These are phyloP conservation scores for Rasamsonia emersonii DNA, from an alignment of 2,329 filamentous ascomycete genomes.

Conservation along the genomic window DNA sequence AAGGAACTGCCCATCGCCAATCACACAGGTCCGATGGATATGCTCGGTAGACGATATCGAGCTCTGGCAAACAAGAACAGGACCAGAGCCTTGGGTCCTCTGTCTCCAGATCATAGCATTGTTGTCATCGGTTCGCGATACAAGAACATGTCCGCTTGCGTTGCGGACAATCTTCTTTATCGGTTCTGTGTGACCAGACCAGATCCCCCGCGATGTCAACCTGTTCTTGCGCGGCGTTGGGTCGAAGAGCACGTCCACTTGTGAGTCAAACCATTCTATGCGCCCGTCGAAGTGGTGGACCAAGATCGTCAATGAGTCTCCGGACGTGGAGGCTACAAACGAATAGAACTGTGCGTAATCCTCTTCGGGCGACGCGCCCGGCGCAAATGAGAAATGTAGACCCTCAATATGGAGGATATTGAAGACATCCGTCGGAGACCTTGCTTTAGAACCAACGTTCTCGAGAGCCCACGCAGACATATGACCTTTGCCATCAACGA, in stretches of 20 bases:
- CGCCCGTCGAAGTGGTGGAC: conserved; percentile 78
- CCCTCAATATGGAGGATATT: conserved; percentile 72
- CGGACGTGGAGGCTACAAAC: conserved; percentile 57
- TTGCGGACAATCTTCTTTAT: conserved; percentile 84
- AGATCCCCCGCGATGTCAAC: conserved; percentile 55
- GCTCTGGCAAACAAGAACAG: conserved; percentile 57
- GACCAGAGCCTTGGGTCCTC: conserved; percentile 40
- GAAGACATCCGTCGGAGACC: conserved; percentile 63
- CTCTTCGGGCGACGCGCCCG: conserved; percentile 20
- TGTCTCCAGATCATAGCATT: conserved; percentile 82
- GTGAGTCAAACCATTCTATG: conserved; percentile 71
- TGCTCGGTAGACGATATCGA: conserved; percentile 58
- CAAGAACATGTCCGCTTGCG: conserved; percentile 67
- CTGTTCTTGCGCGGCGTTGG: conserved; percentile 53
- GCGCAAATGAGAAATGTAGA: conserved; percentile 35
- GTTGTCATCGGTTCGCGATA: conserved; percentile 70
- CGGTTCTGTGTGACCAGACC: conserved; percentile 75
- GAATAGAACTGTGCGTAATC: conserved; percentile 62
- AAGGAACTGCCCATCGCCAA: conserved; percentile 69
- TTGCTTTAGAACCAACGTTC: conserved; percentile 65
- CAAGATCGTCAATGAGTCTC: conserved; percentile 62
- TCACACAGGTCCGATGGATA: conserved; percentile 70
- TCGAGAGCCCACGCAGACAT: conserved; percentile 93
- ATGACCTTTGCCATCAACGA: conserved; percentile 71
- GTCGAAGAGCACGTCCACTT: conserved; percentile 73